Evolutionary conservation across 176 grass and related monocot species (phyloP).

Genomic region (Olyra latifolia): DNA sequence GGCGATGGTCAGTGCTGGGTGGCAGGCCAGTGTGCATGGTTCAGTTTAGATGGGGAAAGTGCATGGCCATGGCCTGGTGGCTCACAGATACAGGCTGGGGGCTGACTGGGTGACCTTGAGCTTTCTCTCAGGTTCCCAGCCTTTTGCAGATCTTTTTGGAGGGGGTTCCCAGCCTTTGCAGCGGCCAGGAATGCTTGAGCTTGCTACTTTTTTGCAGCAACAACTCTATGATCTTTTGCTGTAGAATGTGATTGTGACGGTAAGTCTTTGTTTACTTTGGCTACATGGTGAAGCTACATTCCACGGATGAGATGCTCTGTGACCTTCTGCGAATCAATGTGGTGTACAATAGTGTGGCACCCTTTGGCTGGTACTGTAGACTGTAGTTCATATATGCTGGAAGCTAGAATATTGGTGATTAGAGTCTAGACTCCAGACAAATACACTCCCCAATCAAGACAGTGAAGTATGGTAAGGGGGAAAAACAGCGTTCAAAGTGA

Average conservation of each 20-base stretch:
- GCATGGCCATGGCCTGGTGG: constrained; percentile 2
- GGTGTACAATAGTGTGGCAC: neutral
- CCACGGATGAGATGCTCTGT: neutral
- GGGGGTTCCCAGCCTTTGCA: constrained; percentile 42
- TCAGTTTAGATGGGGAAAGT: constrained; percentile 55
- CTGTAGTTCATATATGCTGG: neutral
- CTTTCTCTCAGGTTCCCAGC: constrained; percentile 27
- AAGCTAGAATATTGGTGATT: neutral
- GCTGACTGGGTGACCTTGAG: constrained; percentile 3
- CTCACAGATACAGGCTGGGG: neutral
- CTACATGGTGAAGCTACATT: neutral
- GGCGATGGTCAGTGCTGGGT: constrained; percentile 10
- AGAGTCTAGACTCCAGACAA: neutral
- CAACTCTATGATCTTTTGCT: neutral
- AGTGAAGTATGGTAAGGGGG: neutral
- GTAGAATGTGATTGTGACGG: neutral
- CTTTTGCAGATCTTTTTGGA: constrained; percentile 26
- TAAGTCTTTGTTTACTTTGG: neutral
- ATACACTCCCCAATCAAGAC: neutral
- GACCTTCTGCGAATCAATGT: neutral
- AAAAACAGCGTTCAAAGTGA: neutral
- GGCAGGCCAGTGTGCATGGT: constrained; percentile 31
- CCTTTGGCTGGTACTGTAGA: neutral
- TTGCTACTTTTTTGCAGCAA: neutral
- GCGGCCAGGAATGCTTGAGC: constrained; percentile 9